These are phyloP conservation scores for Pilatotrama ljubarskyi DNA, from an alignment of 768 basidiomycete genomes.

Conservation along the genomic window DNA sequence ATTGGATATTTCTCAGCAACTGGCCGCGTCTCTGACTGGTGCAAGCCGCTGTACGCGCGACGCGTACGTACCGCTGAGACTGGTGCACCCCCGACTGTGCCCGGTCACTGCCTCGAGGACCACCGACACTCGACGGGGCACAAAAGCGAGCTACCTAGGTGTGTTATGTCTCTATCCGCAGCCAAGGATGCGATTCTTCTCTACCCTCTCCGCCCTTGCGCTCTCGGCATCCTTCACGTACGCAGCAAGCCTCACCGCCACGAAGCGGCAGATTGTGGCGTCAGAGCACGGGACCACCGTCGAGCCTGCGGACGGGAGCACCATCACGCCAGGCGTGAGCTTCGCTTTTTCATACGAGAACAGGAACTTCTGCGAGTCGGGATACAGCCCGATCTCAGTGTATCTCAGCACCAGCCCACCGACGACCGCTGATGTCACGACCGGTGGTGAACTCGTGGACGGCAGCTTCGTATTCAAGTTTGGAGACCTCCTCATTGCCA, in stretches of 20 bases:
- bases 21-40: background rate
- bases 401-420: conserved; percentile 18
- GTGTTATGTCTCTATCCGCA: background rate
- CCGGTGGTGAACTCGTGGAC: conserved; percentile 13
- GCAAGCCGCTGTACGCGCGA: background rate
- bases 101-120: background rate
- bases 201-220: conserved; percentile 7
- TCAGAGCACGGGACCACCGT: conserved; percentile 17
- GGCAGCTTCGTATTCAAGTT: conserved; percentile 22
- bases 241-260: conserved; percentile 4
- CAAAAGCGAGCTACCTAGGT: background rate
- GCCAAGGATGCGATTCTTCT: conserved; percentile 16
- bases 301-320: conserved; percentile 6
- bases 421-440: conserved; percentile 8
- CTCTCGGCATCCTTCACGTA: conserved; percentile 4
- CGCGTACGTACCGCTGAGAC: too few species aligned
- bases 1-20: background rate
- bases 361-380: conserved; percentile 22
- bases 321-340: conserved; percentile 11
- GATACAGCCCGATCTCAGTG: conserved; percentile 22
- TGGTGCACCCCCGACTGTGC: too few species aligned
- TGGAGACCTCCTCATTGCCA: conserved; percentile 22
- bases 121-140: background rate
- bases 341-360: conserved; percentile 23
- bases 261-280: conserved; percentile 16